phyloP scores from a whole-genome alignment of 2,329 filamentous ascomycete genomes.

The Talaromyces verruculosus region DNA sequence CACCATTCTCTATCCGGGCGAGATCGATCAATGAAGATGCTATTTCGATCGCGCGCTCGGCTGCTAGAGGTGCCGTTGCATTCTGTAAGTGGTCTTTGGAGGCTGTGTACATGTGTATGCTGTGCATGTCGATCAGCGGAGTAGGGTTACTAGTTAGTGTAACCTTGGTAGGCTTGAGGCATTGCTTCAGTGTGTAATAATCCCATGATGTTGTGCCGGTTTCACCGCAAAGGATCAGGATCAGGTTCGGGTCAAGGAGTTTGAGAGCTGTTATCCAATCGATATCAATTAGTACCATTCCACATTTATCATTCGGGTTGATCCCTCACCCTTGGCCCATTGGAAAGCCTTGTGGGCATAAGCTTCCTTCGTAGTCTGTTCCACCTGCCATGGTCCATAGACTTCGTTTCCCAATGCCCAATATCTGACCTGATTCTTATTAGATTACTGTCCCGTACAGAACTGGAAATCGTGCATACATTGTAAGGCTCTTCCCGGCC shows the following conservation, averaged over 20 bases:
- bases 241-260: slow-evolving; percentile 61
- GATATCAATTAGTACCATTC: neutral
- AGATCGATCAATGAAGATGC: slow-evolving; percentile 69
- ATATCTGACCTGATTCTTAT: slow-evolving; percentile 62
- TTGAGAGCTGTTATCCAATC: slow-evolving; percentile 35
- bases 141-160: slow-evolving; percentile 41
- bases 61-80: slow-evolving; percentile 64
- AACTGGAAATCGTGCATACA: slow-evolving; percentile 33
- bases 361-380: slow-evolving; percentile 59
- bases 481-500: slow-evolving; percentile 75
- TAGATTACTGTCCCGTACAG: neutral
- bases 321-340: slow-evolving; percentile 55
- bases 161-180: slow-evolving; percentile 53
- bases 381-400: slow-evolving; percentile 62
- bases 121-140: slow-evolving; percentile 72
- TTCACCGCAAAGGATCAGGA: slow-evolving; percentile 73
- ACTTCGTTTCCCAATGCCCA: slow-evolving; percentile 80
- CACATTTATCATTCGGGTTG: neutral
- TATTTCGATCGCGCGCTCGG: slow-evolving; percentile 73
- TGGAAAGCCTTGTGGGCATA: slow-evolving; percentile 60
- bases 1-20: slow-evolving; percentile 65
- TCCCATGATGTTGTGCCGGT: slow-evolving; percentile 71
- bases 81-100: slow-evolving; percentile 56
- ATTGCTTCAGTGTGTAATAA: slow-evolving; percentile 69
- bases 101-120: slow-evolving; percentile 75